Evolutionary conservation across 2,329 filamentous ascomycete species (phyloP), one percentile per base, ranked within the genome.

Genomic region (Paecilomyces formosus): DNA sequence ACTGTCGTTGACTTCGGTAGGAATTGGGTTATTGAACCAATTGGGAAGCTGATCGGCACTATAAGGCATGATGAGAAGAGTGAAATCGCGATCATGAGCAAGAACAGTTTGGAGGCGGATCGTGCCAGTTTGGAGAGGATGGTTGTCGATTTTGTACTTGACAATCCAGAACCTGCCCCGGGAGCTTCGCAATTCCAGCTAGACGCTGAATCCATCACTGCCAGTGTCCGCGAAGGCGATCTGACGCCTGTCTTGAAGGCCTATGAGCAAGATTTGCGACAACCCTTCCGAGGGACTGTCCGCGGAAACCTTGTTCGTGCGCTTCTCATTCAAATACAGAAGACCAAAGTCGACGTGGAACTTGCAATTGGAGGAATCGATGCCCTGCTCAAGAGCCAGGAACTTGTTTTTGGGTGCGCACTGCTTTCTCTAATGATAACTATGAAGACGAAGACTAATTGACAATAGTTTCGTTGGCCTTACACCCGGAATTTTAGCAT

Each of bases 281-380:
- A 81, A 53, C 94, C 94, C 0, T 86, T 99, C 61, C 80, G 87
- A 57, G 92, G 93, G 7, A 90, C 92, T 0, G 76, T 99, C 18
- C 84, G 86, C 30, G 94, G 94, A 11, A 93, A 97, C 67, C 81
- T 99, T 28, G 84, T 97, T 35, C 87, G 93, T 55, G 92, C 93
- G 3, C 84, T 99, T 28, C 81, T 99, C 52, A 97, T 99, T 57
- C 94, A 99, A 71, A 88, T 99, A 39, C 94, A 99, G 70, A 99
- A 99, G 81, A 97, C 94, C 22, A 99, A 99, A 78, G 94, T 99
- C 8, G 94, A 99, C 69, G 86, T 99, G 12, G 94, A 99, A 74
- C 87, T 97, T 61, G 94, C 94, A 13, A 92, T 99, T 78, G 91
- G 89, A 60, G 94, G 94, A 18, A 99, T 99, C 64, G 93, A 99